A percentile compares a stretch with the other conserved stretches of the same genome.
phyloP scores from a whole-genome alignment of 2,329 filamentous ascomycete genomes.

The Calonectria fujianensis region DNA sequence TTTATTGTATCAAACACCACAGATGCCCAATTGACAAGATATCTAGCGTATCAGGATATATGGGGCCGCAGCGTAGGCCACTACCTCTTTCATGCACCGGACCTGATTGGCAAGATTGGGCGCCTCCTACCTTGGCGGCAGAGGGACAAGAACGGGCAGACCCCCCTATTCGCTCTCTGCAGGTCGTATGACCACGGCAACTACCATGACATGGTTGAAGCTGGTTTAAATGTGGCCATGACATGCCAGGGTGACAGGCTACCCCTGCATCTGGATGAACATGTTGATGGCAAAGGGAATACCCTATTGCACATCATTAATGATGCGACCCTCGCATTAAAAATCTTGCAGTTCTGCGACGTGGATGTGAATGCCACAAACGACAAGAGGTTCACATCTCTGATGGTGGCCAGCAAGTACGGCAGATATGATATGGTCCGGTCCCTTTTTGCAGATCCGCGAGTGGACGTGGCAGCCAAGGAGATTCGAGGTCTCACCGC shows the following conservation, averaged over 20 bases:
- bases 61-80: constrained; percentile 95
- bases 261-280: constrained; percentile 92
- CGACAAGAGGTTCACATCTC: constrained; percentile 93
- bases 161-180: constrained; percentile 96
- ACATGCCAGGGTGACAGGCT: constrained; percentile 84
- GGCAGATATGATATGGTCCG: constrained; percentile 95
- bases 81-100: constrained; percentile 94
- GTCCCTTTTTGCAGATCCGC: constrained; percentile 88
- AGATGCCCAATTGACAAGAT: constrained; percentile 75
- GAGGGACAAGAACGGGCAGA: constrained; percentile 97
- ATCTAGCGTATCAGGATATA: constrained; percentile 85
- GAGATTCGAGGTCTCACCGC: constrained; percentile 93
- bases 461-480: constrained; percentile 89
- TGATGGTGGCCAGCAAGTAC: constrained; percentile 99
- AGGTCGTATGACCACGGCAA: constrained; percentile 94
- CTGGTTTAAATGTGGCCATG: constrained; percentile 84
- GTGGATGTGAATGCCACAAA: constrained; percentile 98
- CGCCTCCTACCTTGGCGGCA: constrained; percentile 89
- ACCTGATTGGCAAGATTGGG: constrained; percentile 85
- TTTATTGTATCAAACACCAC: constrained; percentile 78
- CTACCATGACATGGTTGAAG: constrained; percentile 91
- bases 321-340: constrained; percentile 84
- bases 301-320: constrained; percentile 97
- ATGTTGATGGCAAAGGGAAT: constrained; percentile 94
- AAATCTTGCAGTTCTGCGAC: constrained; percentile 88